These are phyloP conservation scores for maize (Zea mays) DNA, from an alignment of 176 grass and related monocot species.

Conservation along the genomic window Zm-B73-REFERENCE-NAM-5.0 NC_050100.1:6888501-6889000, in stretches of 20 bases:
- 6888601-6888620: conserved; percentile 93
- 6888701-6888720: conserved; percentile 83
- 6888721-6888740: conserved; percentile 67
- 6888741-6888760: conserved; percentile 83
- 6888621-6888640: conserved; percentile 91
- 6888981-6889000: not conserved
- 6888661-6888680: conserved; percentile 66
- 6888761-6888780: conserved; percentile 89
- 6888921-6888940: not conserved
- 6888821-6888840: not conserved
- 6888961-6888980: not conserved
- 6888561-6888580: conserved; percentile 74
- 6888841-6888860: not conserved
- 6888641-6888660: conserved; percentile 81
- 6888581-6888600: conserved; percentile 77
- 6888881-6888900: not conserved
- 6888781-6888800: conserved; percentile 79
- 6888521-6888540: conserved; percentile 91
- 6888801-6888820: conserved; percentile 40
- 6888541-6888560: conserved; percentile 84
- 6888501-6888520: conserved; percentile 91
- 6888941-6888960: not conserved
- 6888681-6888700: conserved; percentile 83
- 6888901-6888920: not conserved
- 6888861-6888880: not conserved